Evolutionary conservation across 768 basidiomycete genomes (phyloP).

Genomic region (Collybia sp.): DNA sequence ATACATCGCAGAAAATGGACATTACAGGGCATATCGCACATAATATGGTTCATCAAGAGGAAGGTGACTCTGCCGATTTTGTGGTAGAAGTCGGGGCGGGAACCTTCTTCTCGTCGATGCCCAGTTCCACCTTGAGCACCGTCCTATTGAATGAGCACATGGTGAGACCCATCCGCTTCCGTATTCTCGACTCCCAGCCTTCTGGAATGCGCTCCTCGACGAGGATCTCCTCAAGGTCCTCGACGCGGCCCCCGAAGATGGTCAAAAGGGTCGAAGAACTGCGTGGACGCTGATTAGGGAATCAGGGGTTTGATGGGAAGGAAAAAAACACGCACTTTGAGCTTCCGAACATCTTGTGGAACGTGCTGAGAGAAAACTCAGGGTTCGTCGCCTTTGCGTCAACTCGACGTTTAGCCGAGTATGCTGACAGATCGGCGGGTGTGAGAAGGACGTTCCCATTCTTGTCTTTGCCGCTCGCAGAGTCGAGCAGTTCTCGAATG

Average conservation of each 20-base stretch:
- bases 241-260: conserved; percentile 60
- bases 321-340: conserved; percentile 46
- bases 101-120: conserved; percentile 30
- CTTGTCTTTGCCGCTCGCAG: conserved; percentile 53
- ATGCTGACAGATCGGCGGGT: conserved; percentile 49
- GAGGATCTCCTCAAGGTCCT: conserved; percentile 51
- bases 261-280: conserved; percentile 62
- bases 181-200: conserved; percentile 63
- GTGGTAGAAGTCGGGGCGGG: conserved; percentile 11
- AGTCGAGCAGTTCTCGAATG: conserved; percentile 51
- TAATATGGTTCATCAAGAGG: background rate
- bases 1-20: background rate
- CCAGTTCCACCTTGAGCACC: conserved; percentile 34
- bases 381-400: conserved; percentile 50
- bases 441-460: conserved; percentile 48
- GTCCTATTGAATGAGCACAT: conserved; percentile 49
- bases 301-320: background rate
- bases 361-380: conserved; percentile 42
- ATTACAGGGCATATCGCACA: background rate
- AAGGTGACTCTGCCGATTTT: background rate
- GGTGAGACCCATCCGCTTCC: conserved; percentile 56
- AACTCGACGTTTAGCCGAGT: conserved; percentile 55
- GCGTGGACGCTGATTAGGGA: conserved; percentile 2
- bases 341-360: conserved; percentile 62
- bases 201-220: conserved; percentile 66